Conservation (phyloP, 805 yeast species). For the Metschnikowia lochheadii region DNA sequence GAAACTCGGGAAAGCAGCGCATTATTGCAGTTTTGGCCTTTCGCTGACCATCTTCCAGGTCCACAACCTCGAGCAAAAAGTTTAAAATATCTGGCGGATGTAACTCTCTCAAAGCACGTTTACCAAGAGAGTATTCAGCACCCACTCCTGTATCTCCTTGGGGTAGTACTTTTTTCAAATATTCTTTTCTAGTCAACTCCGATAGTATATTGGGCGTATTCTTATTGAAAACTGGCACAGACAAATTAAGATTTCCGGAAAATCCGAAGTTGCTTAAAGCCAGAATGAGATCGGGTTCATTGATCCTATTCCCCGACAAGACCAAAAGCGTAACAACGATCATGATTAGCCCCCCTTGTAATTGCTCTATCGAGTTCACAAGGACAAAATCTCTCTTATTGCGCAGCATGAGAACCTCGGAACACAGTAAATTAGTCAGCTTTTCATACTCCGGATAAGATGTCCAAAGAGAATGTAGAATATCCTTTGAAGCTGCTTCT, state of each 20-base stretch:
- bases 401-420: slow-evolving; percentile 21
- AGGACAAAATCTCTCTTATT: slow-evolving; percentile 17
- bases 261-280: slow-evolving; percentile 25
- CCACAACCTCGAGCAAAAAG: slow-evolving; percentile 24
- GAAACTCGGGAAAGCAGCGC: slow-evolving; percentile 14
- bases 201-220: slow-evolving; percentile 21
- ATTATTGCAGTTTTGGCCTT: slow-evolving; percentile 21
- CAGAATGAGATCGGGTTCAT: slow-evolving; percentile 23
- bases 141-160: slow-evolving; percentile 13
- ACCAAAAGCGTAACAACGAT: slow-evolving; percentile 28
- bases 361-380: slow-evolving; percentile 23
- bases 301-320: slow-evolving; percentile 29
- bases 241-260: slow-evolving; percentile 17
- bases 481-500: slow-evolving; percentile 15
- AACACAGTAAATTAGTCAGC: slow-evolving; percentile 1
- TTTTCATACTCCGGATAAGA: background rate
- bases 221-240: slow-evolving; percentile 20
- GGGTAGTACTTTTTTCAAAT: slow-evolving; percentile 18
- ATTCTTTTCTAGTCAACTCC: slow-evolving; percentile 29
- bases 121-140: slow-evolving; percentile 29
- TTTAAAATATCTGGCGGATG: slow-evolving; percentile 25
- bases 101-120: slow-evolving; percentile 31
- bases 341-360: slow-evolving; percentile 29
- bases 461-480: slow-evolving; percentile 27
- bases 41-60: slow-evolving; percentile 17